Evolutionary conservation across 73 alveolate species (phyloP), one percentile per base, ranked within the genome.

Genomic region (Diophrys sp.): DNA sequence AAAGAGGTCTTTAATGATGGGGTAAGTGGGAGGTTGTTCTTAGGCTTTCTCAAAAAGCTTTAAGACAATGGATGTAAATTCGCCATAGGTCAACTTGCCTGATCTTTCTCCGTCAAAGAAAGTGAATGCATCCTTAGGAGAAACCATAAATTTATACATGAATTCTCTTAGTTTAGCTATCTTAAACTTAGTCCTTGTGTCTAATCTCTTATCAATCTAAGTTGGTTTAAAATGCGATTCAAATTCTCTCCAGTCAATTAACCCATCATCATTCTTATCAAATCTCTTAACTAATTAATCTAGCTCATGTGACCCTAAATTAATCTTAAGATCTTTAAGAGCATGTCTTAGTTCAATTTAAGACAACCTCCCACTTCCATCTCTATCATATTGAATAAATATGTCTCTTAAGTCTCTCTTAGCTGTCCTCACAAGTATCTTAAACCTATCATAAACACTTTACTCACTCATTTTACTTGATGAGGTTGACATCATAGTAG

Each of bases 61-160:
- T 26, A 57, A n/a, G 57, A 84, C 77, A 23, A 84, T 26, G 27
- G 66, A 79, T 31, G 44, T 78, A 70, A 84, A 84, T 2, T 76
- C 34, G 1, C 73, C 80, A 78, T 75, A 84, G 28, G 91, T 56
- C 14, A 84, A 66, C 33, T 78, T 84, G 25, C 88, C 83, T 0
- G 83, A 24, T 23, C 85, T 62, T 78, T 73, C 79, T 0, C 62
- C 31, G 56, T 84, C 91, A 54, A 84, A 84, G 30, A 79, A 34
- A 31, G 28, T 25, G 73, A 94, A 94, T 0, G 97, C 98, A 79
- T 94, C 98, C 44, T 91, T 89, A 1, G 98, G 97, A 0, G 96
- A 89, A 14, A 82, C 75, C 92, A 94, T 87, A 79, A 91, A 90
- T 33, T 79, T 83, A 74, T 78, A 76, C 90, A 91, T 94, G 27